phyloP scores from a whole-genome alignment of 805 yeast genomes.

The Yarrowia sp. region DNA sequence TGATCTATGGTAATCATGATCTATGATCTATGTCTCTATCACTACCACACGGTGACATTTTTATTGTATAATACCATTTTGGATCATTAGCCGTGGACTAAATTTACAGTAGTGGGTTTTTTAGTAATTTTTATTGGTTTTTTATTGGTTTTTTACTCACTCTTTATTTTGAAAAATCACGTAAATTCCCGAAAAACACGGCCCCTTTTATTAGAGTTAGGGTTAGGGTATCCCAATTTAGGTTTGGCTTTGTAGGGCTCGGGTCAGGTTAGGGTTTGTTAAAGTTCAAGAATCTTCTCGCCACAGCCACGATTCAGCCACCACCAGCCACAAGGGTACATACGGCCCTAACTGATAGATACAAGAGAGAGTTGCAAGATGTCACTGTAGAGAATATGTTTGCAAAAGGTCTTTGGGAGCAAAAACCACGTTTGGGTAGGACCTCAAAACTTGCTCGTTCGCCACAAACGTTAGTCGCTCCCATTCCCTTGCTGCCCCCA shows the following conservation, averaged over 20 bases:
- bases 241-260: too few relatives aligned
- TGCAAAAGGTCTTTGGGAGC: not conserved
- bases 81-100: too few relatives aligned
- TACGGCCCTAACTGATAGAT: not conserved
- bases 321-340: slow-evolving; percentile 16
- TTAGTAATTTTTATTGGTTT: not conserved
- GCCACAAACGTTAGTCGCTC: not conserved
- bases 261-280: too few relatives aligned
- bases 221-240: too few relatives aligned
- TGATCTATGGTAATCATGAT: too few relatives aligned
- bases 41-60: not conserved
- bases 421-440: not conserved
- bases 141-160: not conserved
- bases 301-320: not conserved
- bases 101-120: too few relatives aligned
- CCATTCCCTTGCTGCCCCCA: not conserved
- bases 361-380: not conserved
- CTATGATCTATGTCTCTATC: too few relatives aligned
- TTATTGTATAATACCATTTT: not conserved
- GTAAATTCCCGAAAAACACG: too few relatives aligned
- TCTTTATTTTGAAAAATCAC: not conserved
- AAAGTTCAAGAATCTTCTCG: too few relatives aligned
- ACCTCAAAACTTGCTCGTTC: not conserved
- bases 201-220: too few relatives aligned
- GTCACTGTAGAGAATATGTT: not conserved